phyloP scores from a whole-genome alignment of 106 monocot genomes.

The Dioscorea alata region DNA sequence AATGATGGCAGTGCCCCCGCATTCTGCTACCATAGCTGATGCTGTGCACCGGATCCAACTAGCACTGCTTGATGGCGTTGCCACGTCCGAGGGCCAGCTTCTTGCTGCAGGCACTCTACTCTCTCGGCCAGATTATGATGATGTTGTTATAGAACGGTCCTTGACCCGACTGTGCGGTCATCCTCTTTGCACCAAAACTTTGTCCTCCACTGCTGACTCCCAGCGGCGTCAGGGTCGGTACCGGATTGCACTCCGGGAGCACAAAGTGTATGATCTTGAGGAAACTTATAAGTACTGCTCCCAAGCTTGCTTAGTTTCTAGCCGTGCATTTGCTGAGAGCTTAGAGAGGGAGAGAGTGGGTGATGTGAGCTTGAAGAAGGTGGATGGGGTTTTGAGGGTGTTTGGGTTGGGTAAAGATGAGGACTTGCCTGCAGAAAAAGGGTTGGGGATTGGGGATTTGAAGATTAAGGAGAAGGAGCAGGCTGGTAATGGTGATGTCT shows the following conservation, averaged over 20 bases:
- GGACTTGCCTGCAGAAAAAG: slow-evolving; percentile 9
- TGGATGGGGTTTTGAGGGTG: slow-evolving; percentile 26
- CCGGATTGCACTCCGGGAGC: slow-evolving; percentile 71
- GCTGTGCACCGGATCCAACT: slow-evolving; percentile 54
- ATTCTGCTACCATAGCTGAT: slow-evolving; percentile 13
- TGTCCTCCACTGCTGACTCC: not conserved
- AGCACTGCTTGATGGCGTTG: slow-evolving; percentile 40
- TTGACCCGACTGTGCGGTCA: slow-evolving; percentile 68
- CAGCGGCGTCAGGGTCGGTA: slow-evolving; percentile 33
- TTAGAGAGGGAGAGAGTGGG: slow-evolving; percentile 25
- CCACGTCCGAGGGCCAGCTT: slow-evolving; percentile 35
- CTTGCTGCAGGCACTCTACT: slow-evolving; percentile 50
- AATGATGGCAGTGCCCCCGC: not conserved
- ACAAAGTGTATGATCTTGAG: slow-evolving; percentile 79
- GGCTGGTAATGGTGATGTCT: slow-evolving; percentile 21
- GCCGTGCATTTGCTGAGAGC: slow-evolving; percentile 34
- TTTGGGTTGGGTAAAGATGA: slow-evolving; percentile 28
- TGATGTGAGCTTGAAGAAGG: slow-evolving; percentile 15
- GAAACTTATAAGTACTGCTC: slow-evolving; percentile 75
- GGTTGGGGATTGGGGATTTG: slow-evolving; percentile 31
- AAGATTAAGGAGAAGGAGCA: slow-evolving; percentile 56
- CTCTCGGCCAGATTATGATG: slow-evolving; percentile 63
- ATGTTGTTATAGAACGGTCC: slow-evolving; percentile 74
- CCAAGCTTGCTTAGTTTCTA: slow-evolving; percentile 47
- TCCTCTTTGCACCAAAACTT: slow-evolving; percentile 47